Base-by-base conservation (phyloP, 805 yeast genomes). In the Zygotorulaspora florentina region DNA sequence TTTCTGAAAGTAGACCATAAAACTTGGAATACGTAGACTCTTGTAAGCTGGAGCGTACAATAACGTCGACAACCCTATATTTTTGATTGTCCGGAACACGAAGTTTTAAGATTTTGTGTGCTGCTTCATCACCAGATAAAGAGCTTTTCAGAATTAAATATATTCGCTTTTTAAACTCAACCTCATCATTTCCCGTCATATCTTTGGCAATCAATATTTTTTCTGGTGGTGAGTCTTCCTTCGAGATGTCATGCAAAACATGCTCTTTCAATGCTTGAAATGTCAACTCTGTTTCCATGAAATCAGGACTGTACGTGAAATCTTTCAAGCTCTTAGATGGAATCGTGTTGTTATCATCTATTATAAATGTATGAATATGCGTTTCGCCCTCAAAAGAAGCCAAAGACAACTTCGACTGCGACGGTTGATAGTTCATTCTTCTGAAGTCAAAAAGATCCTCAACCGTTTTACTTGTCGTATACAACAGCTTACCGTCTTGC, bases 111-210 rank as follows among this genome's bases (percentile, higher is more conserved):
- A 93, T 66, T 62, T 90, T 90, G 63, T 90, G 98, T 1, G 87
- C 89, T 0, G 96, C 91, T 69, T 93, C 99, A 54, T 87, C 96
- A 4, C 90, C 81, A 0, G 95, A 83, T 83, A 91, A 78, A 48
- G 96, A 81, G 17, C 96, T 87, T 83, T 87, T 88, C 8, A 93
- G 70, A 0, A 91, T 83, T 25, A 90, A 68, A 56, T 91, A 91
- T 2, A 91, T 84, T 1, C 76, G 76, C 55, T 87, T 87, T 54
- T 87, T 87, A 54, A 80, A 80, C 41, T 81, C 79, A 1, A 80
- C 70, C 26, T 81, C 65, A 20, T 79, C 79, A 0, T 81, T 67
- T 39, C 83, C 83, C 0, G 96, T 85, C 72, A 84, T 65, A 62
- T 90, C 96, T 34, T 72, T 70, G 34, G 83, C 73, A 15, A 43